These are phyloP conservation scores for Colletotrichum somersetense DNA, from an alignment of 2,329 filamentous ascomycete genomes.

Conservation along the genomic window DNA sequence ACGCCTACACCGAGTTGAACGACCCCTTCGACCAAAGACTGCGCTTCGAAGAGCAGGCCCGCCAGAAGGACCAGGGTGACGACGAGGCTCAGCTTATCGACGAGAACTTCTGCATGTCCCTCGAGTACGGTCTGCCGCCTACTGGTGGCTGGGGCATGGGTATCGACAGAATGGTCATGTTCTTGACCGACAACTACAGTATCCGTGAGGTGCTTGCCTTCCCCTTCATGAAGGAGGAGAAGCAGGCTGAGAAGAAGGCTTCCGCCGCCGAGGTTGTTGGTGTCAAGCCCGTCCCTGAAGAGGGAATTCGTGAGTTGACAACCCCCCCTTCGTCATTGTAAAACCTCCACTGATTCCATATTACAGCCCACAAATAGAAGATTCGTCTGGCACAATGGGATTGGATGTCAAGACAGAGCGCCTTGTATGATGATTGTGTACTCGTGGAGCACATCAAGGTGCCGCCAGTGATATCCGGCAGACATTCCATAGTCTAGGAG, in stretches of 20 bases:
- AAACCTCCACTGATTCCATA: not conserved
- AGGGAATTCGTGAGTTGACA: constrained; percentile 61
- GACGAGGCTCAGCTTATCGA: constrained; percentile 97
- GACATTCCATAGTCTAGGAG: constrained; percentile 42
- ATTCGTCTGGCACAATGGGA: not conserved
- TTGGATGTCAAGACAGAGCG: constrained; percentile 34
- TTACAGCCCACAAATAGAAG: constrained; percentile 43
- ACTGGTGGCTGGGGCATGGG: constrained; percentile 98
- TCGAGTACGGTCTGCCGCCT: constrained; percentile 84
- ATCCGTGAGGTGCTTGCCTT: constrained; percentile 98
- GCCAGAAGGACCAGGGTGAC: constrained; percentile 95
- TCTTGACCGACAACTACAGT: constrained; percentile 89
- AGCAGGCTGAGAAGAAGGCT: constrained; percentile 60
- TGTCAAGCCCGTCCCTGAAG: constrained; percentile 69
- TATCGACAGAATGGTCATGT: constrained; percentile 94
- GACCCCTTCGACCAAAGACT: constrained; percentile 92
- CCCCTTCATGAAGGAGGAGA: constrained; percentile 96
- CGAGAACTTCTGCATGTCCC: constrained; percentile 91
- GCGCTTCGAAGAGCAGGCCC: constrained; percentile 81
- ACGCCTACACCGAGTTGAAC: constrained; percentile 98
- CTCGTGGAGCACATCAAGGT: constrained; percentile 12
- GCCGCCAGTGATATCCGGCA: constrained; percentile 34
- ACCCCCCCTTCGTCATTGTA: not conserved
- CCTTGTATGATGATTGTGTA: constrained; percentile 22
- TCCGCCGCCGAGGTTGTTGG: constrained; percentile 74